These are phyloP conservation scores for Castanea sativa DNA, from an alignment of 306 rosid genomes.

Conservation along the genomic window DNA sequence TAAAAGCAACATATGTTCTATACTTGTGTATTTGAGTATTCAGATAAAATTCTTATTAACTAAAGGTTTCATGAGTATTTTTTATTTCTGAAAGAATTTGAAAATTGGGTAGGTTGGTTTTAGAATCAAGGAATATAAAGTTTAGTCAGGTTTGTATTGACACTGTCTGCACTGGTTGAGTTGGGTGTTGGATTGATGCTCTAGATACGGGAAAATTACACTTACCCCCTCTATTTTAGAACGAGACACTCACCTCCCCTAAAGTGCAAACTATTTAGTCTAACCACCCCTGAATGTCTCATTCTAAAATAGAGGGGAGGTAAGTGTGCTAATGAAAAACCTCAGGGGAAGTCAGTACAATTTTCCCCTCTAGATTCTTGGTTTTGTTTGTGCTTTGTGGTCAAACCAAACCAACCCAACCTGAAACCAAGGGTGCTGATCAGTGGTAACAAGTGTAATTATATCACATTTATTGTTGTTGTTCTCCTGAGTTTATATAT, in stretches of 20 bases:
- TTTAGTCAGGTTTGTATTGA: neutral
- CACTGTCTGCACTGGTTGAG: neutral
- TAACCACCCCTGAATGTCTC: no score
- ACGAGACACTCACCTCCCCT: no score
- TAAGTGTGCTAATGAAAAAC: no score
- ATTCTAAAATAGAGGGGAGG: no score
- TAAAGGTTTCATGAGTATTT: neutral
- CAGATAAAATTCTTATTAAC: neutral
- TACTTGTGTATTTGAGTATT: neutral
- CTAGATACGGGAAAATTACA: neutral
- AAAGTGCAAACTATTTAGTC: no score
- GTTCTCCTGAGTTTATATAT: slow-evolving; percentile 9
- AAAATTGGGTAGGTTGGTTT: neutral
- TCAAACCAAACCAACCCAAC: slow-evolving; percentile 2
- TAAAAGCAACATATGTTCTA: neutral
- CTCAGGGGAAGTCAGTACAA: no score
- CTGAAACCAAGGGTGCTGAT: neutral
- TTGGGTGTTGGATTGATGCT: neutral
- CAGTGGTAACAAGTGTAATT: neutral
- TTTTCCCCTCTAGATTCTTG: neutral
- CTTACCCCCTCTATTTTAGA: no score
- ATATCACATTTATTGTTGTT: slow-evolving; percentile 12
- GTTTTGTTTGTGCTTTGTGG: neutral
- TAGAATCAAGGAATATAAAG: neutral
- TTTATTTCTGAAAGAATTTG: neutral